Conservation (phyloP, 2,329 filamentous ascomycete genomes). For the Fusarium staphyleae region DNA sequence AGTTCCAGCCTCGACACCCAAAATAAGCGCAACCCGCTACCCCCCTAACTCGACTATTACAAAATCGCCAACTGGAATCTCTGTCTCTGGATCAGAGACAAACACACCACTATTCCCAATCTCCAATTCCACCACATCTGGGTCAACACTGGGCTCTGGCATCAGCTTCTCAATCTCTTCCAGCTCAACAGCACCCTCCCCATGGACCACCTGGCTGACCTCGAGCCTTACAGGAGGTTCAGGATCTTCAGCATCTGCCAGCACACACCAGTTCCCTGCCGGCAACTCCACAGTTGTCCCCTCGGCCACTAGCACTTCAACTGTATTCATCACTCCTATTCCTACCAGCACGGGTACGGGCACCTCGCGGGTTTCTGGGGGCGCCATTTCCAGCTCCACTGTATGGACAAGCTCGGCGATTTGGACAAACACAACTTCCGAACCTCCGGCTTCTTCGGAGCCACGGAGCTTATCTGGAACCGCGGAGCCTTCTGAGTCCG, state of each 20-base stretch:
- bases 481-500: slow-evolving; percentile 9
- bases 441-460: slow-evolving; percentile 8
- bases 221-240: slow-evolving; percentile 17
- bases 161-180: slow-evolving; percentile 13
- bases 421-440: slow-evolving; percentile 31
- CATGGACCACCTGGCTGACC: slow-evolving; percentile 24
- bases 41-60: slow-evolving; percentile 17
- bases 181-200: slow-evolving; percentile 10
- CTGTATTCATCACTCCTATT: slow-evolving; percentile 9
- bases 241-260: slow-evolving; percentile 1
- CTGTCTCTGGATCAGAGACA: slow-evolving; percentile 11
- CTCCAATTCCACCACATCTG: slow-evolving; percentile 26
- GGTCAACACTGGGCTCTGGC: neutral
- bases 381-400: slow-evolving; percentile 12
- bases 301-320: slow-evolving; percentile 11
- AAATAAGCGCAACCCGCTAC: slow-evolving; percentile 4
- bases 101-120: slow-evolving; percentile 13
- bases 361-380: slow-evolving; percentile 29
- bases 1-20: neutral
- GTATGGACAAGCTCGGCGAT: slow-evolving; percentile 8
- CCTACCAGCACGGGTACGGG: slow-evolving; percentile 7
- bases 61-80: slow-evolving; percentile 1
- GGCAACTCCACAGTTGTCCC: slow-evolving; percentile 27
- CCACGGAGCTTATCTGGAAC: slow-evolving; percentile 12
- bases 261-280: slow-evolving; percentile 8